Evolutionary conservation across 2,329 filamentous ascomycete genomes (phyloP), one percentile per base, ranked within the genome.

Genomic region (Xylariales sp.): DNA sequence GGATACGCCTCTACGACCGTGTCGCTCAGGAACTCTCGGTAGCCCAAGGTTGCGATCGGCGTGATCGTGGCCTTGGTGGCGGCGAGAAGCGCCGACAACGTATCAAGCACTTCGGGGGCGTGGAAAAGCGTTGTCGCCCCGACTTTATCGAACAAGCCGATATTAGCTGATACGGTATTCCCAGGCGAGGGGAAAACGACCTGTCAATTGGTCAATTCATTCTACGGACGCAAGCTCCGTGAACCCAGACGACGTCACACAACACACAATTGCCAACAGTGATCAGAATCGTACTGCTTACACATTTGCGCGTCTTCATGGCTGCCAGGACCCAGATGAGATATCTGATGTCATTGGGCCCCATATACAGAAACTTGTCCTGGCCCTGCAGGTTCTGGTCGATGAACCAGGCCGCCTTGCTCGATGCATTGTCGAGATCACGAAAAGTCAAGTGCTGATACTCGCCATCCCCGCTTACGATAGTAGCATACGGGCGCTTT

Each of bases 321-420:
- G 69, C 69, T 2, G 69, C 69, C 9, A 71, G 45, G 28, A 62
- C 48, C 69, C 64, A 71, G 30, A 71, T 59, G 28, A 62, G 30
- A 34, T 67, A 69, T 49, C 69, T 58, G 12, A 69, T 54, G 32
- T 71, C 67, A 52, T 61, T 71, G 7, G 67, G 61, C 4, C 69
- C 67, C 67, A 69, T 71, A 43, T 71, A 71, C 36, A 41, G 65
- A 16, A 34, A 73, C 48, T 41, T 70, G 59, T 56, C 53, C 28
- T 70, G 65, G 16, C 62, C 49, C 23, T 55, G 34, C 9, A 72
- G 12, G 14, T 61, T 64, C 16, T 72, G 53, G 36, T 56, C 53
- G 10, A 74, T 57, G 45, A 74, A 72, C 71, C 71, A 72, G 5
- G 71, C 68, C 0, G 71, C 72, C 53, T 68, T 65, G 43, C 71